Base-by-base conservation (phyloP, 495 filamentous ascomycete genomes). In the Xylaria castorea region DNA sequence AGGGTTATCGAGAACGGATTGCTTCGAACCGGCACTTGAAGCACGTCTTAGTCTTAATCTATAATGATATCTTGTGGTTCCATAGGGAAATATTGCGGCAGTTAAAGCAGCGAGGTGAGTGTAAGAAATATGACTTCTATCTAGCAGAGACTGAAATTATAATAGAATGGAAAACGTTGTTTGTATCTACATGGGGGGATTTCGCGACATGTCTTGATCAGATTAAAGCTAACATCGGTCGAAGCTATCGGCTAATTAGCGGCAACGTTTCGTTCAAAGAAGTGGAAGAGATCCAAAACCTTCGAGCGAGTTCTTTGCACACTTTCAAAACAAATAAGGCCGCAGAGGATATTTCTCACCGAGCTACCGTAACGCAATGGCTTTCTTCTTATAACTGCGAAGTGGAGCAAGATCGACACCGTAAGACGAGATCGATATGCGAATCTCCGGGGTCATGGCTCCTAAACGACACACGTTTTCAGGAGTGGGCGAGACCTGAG, bases 61-160 rank as follows among this genome's bases (percentile, higher is more conserved):
- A 82, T 67, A 75, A 75, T 40, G 85, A 86, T 73, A 82, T 87
- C 32, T 67, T 86, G 16, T 76, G 80, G n/a, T 87, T 87, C 67
- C 83, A 87, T 64, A 70, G 55, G 55, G 61, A 74, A 58, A 79
- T 80, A 9, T 55, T 85, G 11, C 71, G 79, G 50, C 79, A 79
- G 60, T 82, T 81, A 50, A 66, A 74, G 48, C 25, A 44, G 12
- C 72, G 25, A 66, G 50, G 75, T 78, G 70, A 68, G 18, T 83
- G 79, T 27, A 30, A 42, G 11, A 12, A 27, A 44, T 0, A 16
- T 2, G 1, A 3, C 0, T n/a, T 11, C 1, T 7, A 5, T 66
- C 0, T n/a, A n/a, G 18, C 18, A 20, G 50, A 46, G 25, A 66
- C 42, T 50, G 14, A 66, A n/a, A 9, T 9, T 34, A 32, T 34